A percentile compares a stretch with the other conserved stretches of the same genome.
Evolutionary conservation across 208 protist genomes (phyloP).

Genomic region (Trypanosoma grayi): DNA sequence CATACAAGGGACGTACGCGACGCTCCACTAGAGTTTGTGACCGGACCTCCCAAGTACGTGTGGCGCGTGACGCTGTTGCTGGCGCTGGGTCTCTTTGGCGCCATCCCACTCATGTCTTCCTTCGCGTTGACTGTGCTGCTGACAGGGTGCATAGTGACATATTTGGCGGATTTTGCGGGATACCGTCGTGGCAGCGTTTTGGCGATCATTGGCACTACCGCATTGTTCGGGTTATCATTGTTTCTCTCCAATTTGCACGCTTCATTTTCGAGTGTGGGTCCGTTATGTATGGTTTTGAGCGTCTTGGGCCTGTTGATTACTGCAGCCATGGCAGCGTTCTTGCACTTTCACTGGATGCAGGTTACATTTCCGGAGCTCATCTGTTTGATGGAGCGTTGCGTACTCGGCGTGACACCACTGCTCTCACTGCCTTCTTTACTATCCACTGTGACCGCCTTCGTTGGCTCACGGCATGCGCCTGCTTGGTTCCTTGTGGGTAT

Average conservation of each 20-base stretch:
- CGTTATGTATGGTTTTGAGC: slow-evolving; percentile 63
- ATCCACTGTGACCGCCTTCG: slow-evolving; percentile 55
- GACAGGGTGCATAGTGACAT: slow-evolving; percentile 56
- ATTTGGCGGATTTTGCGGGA: slow-evolving; percentile 78
- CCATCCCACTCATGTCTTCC: slow-evolving; percentile 73
- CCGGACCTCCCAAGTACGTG: slow-evolving; percentile 27
- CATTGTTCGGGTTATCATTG: slow-evolving; percentile 47
- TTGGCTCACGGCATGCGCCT: slow-evolving; percentile 64
- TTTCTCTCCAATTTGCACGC: slow-evolving; percentile 72
- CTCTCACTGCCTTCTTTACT: slow-evolving; percentile 66
- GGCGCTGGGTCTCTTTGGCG: slow-evolving; percentile 56
- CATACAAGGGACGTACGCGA: not conserved
- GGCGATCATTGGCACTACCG: slow-evolving; percentile 41
- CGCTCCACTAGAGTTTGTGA: slow-evolving; percentile 26
- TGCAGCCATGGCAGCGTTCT: slow-evolving; percentile 37
- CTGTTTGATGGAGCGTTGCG: slow-evolving; percentile 61
- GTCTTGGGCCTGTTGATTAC: slow-evolving; percentile 39
- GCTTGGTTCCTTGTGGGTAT: slow-evolving; percentile 57
- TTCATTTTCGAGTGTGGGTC: slow-evolving; percentile 48
- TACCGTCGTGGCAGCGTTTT: slow-evolving; percentile 56
- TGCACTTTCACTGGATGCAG: slow-evolving; percentile 88
- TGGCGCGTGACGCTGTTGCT: slow-evolving; percentile 46
- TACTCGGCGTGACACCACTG: slow-evolving; percentile 61
- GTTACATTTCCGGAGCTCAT: slow-evolving; percentile 62
- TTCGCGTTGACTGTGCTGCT: slow-evolving; percentile 63